A percentile compares a stretch with the other conserved stretches of the same genome.
Conservation (phyloP, 1,284 basidiomycete species). For the Cystobasidiaceae sp. region DNA sequence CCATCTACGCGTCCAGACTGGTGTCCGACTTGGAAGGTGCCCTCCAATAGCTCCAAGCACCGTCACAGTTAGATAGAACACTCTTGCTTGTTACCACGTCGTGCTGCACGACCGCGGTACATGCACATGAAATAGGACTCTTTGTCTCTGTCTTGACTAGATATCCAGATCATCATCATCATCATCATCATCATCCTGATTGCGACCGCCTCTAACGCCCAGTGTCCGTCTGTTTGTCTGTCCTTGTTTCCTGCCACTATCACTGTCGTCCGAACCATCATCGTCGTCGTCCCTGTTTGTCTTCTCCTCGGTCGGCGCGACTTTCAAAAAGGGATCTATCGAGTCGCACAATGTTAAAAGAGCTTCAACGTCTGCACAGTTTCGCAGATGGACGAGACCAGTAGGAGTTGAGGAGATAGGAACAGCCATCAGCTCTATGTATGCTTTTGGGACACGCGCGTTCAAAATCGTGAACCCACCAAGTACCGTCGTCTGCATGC, state of each 20-base stretch:
- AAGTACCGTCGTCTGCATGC: conserved; percentile 70
- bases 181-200: neutral
- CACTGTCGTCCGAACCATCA: conserved; percentile 31
- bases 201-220: no score
- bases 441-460: no score
- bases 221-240: conserved; percentile 4
- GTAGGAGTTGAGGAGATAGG: neutral
- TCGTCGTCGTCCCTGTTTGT: conserved; percentile 21
- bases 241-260: conserved; percentile 35
- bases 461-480: conserved; percentile 59
- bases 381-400: no score
- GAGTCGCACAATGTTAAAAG: conserved; percentile 40
- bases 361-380: conserved; percentile 38
- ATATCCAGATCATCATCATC: conserved; percentile 40
- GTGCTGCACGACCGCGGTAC: no score
- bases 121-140: no score
- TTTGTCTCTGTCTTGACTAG: no score
- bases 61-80: no score
- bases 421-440: no score
- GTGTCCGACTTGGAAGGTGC: no score
- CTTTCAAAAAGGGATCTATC: conserved; percentile 40
- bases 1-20: no score
- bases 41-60: no score
- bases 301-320: conserved; percentile 27
- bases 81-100: no score